Evolutionary conservation across 352 stramenopile genomes (phyloP).

Genomic region (Phytophthora cactorum): DNA sequence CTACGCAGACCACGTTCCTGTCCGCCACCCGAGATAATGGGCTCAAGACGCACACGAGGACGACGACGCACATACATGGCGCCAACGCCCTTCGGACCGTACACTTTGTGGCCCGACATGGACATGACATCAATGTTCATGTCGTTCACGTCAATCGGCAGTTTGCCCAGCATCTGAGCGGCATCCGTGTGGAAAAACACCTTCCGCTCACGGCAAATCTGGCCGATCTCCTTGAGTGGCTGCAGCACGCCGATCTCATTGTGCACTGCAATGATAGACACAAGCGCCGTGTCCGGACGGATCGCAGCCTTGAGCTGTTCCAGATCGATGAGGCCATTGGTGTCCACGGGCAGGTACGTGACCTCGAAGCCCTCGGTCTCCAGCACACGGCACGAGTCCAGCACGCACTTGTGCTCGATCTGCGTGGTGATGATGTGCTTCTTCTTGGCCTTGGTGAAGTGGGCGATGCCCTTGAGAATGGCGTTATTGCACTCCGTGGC

Average conservation of each 20-base stretch:
- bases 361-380: conserved; percentile 98
- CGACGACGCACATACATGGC: conserved; percentile 97
- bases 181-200: conserved; percentile 99
- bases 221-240: conserved; percentile 96
- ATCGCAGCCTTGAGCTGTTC: conserved; percentile 95
- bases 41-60: conserved; percentile 97
- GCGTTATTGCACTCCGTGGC: conserved; percentile 99
- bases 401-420: conserved; percentile 97
- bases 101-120: conserved; percentile 98
- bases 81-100: conserved; percentile 99
- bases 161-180: conserved; percentile 97
- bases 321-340: conserved; percentile 96
- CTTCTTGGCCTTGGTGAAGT: conserved; percentile 96
- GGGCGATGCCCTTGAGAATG: conserved; percentile 97
- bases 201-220: conserved; percentile 92
- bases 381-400: conserved; percentile 97
- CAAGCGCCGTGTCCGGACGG: conserved; percentile 94
- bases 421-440: conserved; percentile 99
- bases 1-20: conserved; percentile 97
- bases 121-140: conserved; percentile 99
- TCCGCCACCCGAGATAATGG: conserved; percentile 97
- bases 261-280: conserved; percentile 99
- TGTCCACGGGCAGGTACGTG: conserved; percentile 95
- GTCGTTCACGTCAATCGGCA: conserved; percentile 98
- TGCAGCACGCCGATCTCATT: conserved; percentile 99